phyloP scores from a whole-genome alignment of 495 filamentous ascomycete genomes.

The Sordaria brevicollis region DNA sequence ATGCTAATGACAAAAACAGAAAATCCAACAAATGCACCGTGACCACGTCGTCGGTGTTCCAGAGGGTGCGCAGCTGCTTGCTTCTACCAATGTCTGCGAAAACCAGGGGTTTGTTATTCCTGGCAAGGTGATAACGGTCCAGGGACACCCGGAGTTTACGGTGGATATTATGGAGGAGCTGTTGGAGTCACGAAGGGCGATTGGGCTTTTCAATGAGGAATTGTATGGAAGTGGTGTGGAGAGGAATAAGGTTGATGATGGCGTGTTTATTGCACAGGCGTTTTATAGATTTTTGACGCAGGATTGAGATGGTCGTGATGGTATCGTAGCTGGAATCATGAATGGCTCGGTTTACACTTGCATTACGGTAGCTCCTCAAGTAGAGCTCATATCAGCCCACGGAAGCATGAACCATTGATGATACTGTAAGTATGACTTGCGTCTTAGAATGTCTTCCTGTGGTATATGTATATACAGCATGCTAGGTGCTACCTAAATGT shows the following conservation, averaged over 20 bases:
- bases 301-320: background rate
- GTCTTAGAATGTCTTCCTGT: background rate
- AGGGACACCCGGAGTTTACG: conserved; percentile 88
- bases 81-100: conserved; percentile 52
- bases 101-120: conserved; percentile 76
- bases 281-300: conserved; percentile 71
- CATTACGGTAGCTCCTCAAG: background rate
- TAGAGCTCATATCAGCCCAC: background rate
- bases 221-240: conserved; percentile 54
- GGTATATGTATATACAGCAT: background rate
- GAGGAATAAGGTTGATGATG: conserved; percentile 57
- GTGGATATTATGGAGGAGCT: conserved; percentile 64
- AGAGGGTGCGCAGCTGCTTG: conserved; percentile 49
- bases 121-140: conserved; percentile 60
- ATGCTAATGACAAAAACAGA: conserved; percentile 6
- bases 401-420: background rate
- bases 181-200: conserved; percentile 44
- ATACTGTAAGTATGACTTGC: background rate
- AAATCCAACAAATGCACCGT: conserved; percentile 82
- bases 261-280: conserved; percentile 51
- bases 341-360: too few species aligned
- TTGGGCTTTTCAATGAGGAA: conserved; percentile 56
- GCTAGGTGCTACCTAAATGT: background rate
- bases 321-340: background rate
- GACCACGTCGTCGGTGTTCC: conserved; percentile 67